These are phyloP conservation scores for Puya raimondii DNA, from an alignment of 176 grass and related monocot genomes.

Conservation along the genomic window DNA sequence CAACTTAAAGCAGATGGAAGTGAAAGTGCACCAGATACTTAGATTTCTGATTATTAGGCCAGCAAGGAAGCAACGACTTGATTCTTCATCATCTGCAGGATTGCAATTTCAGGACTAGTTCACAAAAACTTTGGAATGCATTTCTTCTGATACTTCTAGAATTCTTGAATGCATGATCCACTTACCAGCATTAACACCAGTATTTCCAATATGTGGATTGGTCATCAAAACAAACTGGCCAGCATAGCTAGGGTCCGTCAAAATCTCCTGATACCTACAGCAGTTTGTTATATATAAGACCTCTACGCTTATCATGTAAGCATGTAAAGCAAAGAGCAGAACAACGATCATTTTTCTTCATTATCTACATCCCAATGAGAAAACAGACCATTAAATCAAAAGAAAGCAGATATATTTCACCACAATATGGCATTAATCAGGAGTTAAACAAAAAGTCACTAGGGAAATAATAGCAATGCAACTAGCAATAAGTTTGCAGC, in stretches of 20 bases:
- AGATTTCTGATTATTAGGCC: conserved; percentile 76
- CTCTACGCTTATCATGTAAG: not conserved
- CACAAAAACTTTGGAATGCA: not conserved
- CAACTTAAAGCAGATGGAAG: not conserved
- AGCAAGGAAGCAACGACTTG: conserved; percentile 69
- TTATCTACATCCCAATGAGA: no score
- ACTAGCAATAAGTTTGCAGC: not conserved
- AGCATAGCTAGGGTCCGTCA: conserved; percentile 95
- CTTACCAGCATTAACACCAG: conserved; percentile 78
- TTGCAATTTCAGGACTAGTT: not conserved
- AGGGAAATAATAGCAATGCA: not conserved
- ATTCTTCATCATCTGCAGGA: conserved; percentile 84
- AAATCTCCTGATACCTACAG: conserved; percentile 89
- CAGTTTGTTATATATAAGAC: not conserved
- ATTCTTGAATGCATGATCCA: not conserved
- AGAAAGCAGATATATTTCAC: no score
- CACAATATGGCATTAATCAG: no score
- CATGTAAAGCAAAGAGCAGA: not conserved
- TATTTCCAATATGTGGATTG: conserved; percentile 97
- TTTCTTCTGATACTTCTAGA: not conserved
- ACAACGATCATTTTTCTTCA: no score
- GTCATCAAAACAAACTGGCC: conserved; percentile 98
- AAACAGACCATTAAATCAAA: no score
- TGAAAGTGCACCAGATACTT: conserved; percentile 64
- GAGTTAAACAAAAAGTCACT: not conserved